Base-by-base conservation (phyloP, 2,329 filamentous ascomycete species). In the Cadophora malorum region DNA sequence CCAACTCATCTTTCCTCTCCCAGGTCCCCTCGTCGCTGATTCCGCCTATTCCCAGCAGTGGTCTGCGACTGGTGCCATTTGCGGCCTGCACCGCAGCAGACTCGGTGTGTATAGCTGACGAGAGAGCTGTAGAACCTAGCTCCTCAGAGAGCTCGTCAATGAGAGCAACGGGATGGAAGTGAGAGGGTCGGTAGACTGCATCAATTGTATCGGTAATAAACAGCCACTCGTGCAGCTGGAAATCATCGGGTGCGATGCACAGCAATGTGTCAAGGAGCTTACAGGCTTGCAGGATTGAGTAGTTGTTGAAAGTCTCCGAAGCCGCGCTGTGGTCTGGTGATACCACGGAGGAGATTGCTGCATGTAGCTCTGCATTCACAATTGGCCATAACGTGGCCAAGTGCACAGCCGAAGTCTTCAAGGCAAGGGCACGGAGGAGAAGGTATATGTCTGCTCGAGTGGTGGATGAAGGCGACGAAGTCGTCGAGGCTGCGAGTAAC, bases 141-240 rank as follows among this genome's bases (percentile, higher is more conserved):
- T 90, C 89, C 72, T 96, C 92, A 0, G 92, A 91, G 9, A 97
- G 84, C 75, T 96, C 92, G 74, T 98, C 96, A 0, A 92, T 91
- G 5, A 98, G 85, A 2, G 93, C 93, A 2, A 91, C 82, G 1
- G 93, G 86, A 69, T 89, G 85, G 80, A 90, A 90, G 63, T 84
- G 82, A 16, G 88, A 81, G 0, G 93, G 90, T 14, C 92, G 89
- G 79, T 99, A 97, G 41, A 99, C 92, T 0, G 96, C 94, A 75
- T 99, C 96, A 71, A 97, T 94, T 16, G 95, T 98, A 79, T 99
- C 96, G 1, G 94, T 97, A 65, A 99, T 90, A 79, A 97, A 99
- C 4, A 98, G 87, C 96, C 96, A 99, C 82, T 97, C 93, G 75
- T 97, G 91, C n/a, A 98, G 86, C 79, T 98, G 96, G 80, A 98